phyloP scores from a whole-genome alignment of 306 rosid species.

The Rosa rugosa region DNA sequence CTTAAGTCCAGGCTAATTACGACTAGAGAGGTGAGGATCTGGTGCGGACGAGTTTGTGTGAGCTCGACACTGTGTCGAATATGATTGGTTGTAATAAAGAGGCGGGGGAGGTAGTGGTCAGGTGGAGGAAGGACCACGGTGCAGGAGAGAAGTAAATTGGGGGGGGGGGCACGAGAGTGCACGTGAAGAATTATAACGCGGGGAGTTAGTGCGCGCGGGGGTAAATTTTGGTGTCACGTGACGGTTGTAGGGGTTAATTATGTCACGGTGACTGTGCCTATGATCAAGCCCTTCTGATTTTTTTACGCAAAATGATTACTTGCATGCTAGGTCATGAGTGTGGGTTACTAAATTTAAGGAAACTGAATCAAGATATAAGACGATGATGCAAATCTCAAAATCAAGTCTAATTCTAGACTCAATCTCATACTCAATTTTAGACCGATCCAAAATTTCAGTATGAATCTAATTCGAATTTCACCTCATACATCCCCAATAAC shows the following conservation, averaged over 20 bases:
- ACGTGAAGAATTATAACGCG: slow-evolving; percentile 30
- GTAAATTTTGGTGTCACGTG: slow-evolving; percentile 30
- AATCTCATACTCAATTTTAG: no score
- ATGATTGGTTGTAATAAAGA: neutral
- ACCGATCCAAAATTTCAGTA: no score
- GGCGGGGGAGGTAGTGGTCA: neutral
- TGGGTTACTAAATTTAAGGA: neutral
- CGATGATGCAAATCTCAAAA: no score
- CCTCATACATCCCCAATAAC: no score
- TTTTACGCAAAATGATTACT: neutral
- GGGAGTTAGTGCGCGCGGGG: neutral
- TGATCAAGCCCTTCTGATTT: no score
- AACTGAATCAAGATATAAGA: no score
- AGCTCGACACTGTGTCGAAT: neutral
- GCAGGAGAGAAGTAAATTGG: neutral
- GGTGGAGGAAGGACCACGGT: slow-evolving; percentile 19
- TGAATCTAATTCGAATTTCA: no score
- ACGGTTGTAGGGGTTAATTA: slow-evolving; percentile 23
- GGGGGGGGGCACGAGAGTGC: slow-evolving; percentile 13
- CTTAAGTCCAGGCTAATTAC: neutral
- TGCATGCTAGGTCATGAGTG: neutral
- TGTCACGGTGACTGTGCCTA: slow-evolving; percentile 8
- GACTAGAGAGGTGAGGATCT: neutral
- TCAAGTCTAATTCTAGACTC: no score
- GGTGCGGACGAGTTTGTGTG: neutral